These are phyloP conservation scores for Gnaphalium uliginosum DNA, from an alignment of 129 eudicot species.

Conservation along the genomic window DNA sequence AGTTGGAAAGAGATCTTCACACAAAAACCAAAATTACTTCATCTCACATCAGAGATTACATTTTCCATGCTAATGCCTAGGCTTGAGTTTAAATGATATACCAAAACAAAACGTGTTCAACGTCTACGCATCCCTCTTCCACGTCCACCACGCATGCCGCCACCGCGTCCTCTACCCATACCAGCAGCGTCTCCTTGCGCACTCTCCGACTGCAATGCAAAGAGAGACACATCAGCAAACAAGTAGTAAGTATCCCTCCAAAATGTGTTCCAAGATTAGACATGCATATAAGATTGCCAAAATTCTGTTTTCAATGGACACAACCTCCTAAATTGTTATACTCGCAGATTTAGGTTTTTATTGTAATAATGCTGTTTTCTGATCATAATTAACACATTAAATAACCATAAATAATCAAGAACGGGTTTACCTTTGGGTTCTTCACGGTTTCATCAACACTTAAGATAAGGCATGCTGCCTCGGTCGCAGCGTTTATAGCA, in stretches of 20 bases:
- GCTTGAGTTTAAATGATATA: neutral
- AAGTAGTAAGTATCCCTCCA: neutral
- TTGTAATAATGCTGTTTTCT: neutral
- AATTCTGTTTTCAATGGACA: neutral
- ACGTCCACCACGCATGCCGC: slow-evolving; percentile 52
- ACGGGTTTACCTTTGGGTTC: slow-evolving; percentile 83
- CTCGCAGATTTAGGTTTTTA: neutral
- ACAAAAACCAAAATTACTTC: slow-evolving; percentile 23
- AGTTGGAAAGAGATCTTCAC: slow-evolving; percentile 8
- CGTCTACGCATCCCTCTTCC: slow-evolving; percentile 98
- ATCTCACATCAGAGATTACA: neutral
- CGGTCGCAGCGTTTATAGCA: slow-evolving; percentile 98
- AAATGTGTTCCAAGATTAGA: neutral
- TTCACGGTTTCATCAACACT: slow-evolving; percentile 97
- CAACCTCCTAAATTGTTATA: neutral
- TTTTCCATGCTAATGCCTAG: slow-evolving; percentile 11
- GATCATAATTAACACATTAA: neutral
- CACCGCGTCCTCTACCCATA: slow-evolving; percentile 91
- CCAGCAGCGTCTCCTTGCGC: slow-evolving; percentile 98
- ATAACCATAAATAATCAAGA: neutral
- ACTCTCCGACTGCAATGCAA: slow-evolving; percentile 86
- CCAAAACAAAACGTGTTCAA: slow-evolving; percentile 10
- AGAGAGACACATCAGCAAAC: slow-evolving; percentile 2
- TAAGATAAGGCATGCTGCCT: slow-evolving; percentile 95
- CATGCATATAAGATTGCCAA: neutral